phyloP scores from a whole-genome alignment of 352 stramenopile genomes.

The Phytophthora pistaciae region DNA sequence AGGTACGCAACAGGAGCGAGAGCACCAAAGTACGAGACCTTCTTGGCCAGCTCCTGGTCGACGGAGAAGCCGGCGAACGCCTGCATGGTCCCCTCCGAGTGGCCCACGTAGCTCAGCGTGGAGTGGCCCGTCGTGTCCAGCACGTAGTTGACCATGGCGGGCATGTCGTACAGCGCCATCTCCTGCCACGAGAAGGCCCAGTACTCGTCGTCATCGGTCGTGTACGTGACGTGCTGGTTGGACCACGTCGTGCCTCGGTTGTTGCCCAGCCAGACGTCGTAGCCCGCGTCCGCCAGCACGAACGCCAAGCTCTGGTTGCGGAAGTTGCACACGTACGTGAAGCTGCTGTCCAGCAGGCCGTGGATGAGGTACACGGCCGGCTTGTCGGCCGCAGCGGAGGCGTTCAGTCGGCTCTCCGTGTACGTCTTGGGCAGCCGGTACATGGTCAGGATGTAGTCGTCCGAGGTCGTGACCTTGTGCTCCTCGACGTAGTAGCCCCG shows the following conservation, averaged over 20 bases:
- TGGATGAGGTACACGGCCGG: slow-evolving; percentile 70
- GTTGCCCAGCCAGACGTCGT: slow-evolving; percentile 79
- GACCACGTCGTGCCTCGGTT: slow-evolving; percentile 78
- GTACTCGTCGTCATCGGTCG: slow-evolving; percentile 52
- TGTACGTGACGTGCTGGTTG: slow-evolving; percentile 58
- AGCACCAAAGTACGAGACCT: slow-evolving; percentile 70
- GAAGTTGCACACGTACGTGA: slow-evolving; percentile 71
- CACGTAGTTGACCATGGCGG: slow-evolving; percentile 73
- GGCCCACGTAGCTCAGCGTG: slow-evolving; percentile 67
- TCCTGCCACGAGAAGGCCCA: slow-evolving; percentile 74
- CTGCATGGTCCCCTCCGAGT: slow-evolving; percentile 74
- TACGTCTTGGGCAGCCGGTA: slow-evolving; percentile 69
- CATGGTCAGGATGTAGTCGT: slow-evolving; percentile 75
- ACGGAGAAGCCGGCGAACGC: slow-evolving; percentile 66
- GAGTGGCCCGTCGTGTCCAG: slow-evolving; percentile 39
- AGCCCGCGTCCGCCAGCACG: slow-evolving; percentile 63
- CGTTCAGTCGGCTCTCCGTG: slow-evolving; percentile 50
- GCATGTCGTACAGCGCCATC: slow-evolving; percentile 72
- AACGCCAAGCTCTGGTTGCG: slow-evolving; percentile 69
- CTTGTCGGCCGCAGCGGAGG: slow-evolving; percentile 44
- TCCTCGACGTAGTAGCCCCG: slow-evolving; percentile 67
- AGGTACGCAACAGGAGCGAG: slow-evolving; percentile 62
- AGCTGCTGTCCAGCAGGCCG: slow-evolving; percentile 69
- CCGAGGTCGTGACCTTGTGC: slow-evolving; percentile 64
- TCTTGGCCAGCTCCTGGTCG: slow-evolving; percentile 65